Evolutionary conservation across 331 rosid genomes (phyloP).

Genomic region (Pyracantha coccinea): DNA sequence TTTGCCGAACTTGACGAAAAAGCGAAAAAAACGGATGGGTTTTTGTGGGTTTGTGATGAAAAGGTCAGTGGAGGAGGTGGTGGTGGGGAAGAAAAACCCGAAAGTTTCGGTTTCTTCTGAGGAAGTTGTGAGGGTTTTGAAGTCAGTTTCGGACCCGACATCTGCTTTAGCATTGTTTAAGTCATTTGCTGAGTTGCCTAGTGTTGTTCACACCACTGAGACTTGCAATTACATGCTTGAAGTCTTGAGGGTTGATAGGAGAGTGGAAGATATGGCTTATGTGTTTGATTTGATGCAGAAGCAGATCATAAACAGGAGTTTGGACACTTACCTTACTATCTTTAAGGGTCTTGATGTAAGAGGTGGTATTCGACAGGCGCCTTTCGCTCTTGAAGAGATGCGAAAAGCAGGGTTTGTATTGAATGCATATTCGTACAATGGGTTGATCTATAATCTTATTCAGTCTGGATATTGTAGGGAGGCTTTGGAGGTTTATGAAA

Average conservation of each 20-base stretch:
- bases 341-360: conserved; percentile 59
- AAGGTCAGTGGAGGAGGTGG: conserved; percentile 29
- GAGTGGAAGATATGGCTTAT: conserved; percentile 64
- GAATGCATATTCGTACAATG: conserved; percentile 90
- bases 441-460: conserved; percentile 68
- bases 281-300: conserved; percentile 82
- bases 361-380: conserved; percentile 73
- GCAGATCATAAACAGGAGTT: conserved; percentile 51
- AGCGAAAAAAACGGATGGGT: conserved; percentile 32
- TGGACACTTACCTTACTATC: conserved; percentile 52
- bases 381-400: conserved; percentile 59
- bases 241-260: conserved; percentile 39
- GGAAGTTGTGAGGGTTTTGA: conserved; percentile 51
- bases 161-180: conserved; percentile 61
- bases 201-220: conserved; percentile 67
- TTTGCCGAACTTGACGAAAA: conserved; percentile 29
- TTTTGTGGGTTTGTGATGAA: conserved; percentile 31
- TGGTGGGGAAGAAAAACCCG: conserved; percentile 25
- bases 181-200: conserved; percentile 46
- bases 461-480: conserved; percentile 58
- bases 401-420: conserved; percentile 54
- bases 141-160: conserved; percentile 52
- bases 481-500: conserved; percentile 71
- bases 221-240: conserved; percentile 90
- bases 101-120: conserved; percentile 46